phyloP scores from a whole-genome alignment of 129 eudicot species.

The Flaveria ramosissima region DNA sequence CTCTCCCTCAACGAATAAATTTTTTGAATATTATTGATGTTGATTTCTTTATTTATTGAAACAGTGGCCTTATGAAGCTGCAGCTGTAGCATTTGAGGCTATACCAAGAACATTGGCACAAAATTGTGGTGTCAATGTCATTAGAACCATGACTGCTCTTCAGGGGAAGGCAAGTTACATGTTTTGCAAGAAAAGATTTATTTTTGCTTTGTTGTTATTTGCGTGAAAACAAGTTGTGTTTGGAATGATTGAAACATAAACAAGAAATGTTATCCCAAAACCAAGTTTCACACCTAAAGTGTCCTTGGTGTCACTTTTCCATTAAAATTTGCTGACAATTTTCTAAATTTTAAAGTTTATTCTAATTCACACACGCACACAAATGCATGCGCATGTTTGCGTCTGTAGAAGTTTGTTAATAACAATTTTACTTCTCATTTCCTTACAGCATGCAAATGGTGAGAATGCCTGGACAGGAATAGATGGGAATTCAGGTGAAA shows the following conservation, averaged over 20 bases:
- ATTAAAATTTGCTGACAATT: background rate
- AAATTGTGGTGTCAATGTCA: conserved; percentile 88
- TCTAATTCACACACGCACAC: background rate
- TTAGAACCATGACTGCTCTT: conserved; percentile 87
- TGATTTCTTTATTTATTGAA: conserved; percentile 11
- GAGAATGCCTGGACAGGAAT: conserved; percentile 90
- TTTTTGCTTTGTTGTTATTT: background rate
- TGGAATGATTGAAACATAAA: background rate
- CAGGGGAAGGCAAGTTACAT: conserved; percentile 72
- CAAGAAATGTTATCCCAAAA: background rate
- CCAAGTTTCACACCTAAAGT: background rate
- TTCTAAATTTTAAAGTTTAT: background rate
- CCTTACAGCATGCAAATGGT: conserved; percentile 79
- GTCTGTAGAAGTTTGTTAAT: background rate
- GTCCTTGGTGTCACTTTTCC: background rate
- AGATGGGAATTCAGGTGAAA: conserved; percentile 84
- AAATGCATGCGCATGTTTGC: background rate
- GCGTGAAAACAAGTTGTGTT: background rate
- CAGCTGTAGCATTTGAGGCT: conserved; percentile 92
- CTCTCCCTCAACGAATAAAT: background rate
- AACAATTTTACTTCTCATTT: background rate
- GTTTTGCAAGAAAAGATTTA: background rate
- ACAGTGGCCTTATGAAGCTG: conserved; percentile 98
- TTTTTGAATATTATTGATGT: background rate
- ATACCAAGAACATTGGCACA: conserved; percentile 87